Base-by-base conservation (phyloP, 768 basidiomycete species). In the Naganishia vaughanmartiniae region DNA sequence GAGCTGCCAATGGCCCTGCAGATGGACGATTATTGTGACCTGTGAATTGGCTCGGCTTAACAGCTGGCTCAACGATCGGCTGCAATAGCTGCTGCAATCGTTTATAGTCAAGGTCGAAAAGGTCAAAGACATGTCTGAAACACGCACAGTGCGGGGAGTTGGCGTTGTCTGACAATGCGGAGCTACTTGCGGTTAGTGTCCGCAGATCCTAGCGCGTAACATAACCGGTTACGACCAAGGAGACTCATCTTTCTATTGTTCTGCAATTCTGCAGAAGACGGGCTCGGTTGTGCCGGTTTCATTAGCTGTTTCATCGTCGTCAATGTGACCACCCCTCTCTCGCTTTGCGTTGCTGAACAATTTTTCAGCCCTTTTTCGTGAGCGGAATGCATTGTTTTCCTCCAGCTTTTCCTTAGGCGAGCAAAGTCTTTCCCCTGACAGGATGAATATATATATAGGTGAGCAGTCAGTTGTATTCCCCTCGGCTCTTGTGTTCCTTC, bases 361-460 rank as follows among this genome's bases (percentile, higher is more conserved):
- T 15, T 46, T 17, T 46, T 4, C 15, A 21, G 17, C 7, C 34
- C 12, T 36, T 46, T 46, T 46, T 51, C 48, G 48, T 6, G 48
- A 51, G n/a, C 21, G 6, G 48, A 15, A 46, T 21, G 21, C 46
- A 15, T 21, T 15, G 46, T 46, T 46, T 46, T 4, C 48, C 15
- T 42, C 15, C 39, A 15, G n/a, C n/a, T n/a, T n/a, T n/a, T n/a
- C n/a, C n/a, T n/a, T 42, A 2, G 2, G 42, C 42, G 14, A 42
- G 42, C 42, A 42, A 42, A 15, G 53, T 54, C 53, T 30, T 24
- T 24, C 9, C 53, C 17, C 28, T 21, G 30, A 4, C 30, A 34
- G 39, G 28, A 63, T 63, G 39, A 45, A 42, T 63, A 63, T 63
- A 63, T 63, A 63, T 46, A 10, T 11, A 5, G 60, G 15, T 7